Evolutionary conservation across 2,329 filamentous ascomycete species (phyloP).

Genomic region (Chaetothyriales sp.): DNA sequence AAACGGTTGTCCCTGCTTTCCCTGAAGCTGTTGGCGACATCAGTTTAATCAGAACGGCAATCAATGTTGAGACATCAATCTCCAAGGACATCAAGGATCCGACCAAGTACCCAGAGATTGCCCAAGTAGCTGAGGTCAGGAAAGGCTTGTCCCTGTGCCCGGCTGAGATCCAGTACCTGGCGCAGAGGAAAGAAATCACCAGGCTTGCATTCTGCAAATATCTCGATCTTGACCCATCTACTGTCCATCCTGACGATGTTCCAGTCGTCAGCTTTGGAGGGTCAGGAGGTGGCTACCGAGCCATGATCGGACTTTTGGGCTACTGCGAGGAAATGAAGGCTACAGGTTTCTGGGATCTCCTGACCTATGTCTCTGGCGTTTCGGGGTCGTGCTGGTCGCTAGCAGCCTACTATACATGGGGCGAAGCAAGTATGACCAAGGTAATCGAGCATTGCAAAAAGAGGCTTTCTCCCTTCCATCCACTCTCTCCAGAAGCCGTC

Average conservation of each 20-base stretch:
- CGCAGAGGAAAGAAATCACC: conserved; percentile 2
- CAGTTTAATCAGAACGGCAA: conserved; percentile 5
- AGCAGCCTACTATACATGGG: conserved; percentile 11
- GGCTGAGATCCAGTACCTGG: conserved; percentile 4
- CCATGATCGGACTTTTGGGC: conserved; percentile 9
- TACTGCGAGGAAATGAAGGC: conserved; percentile 8
- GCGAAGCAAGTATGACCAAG: conserved; percentile 3
- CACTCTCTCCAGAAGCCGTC: conserved; percentile 7
- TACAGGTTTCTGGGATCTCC: conserved; percentile 7
- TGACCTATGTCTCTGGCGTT: conserved; percentile 7
- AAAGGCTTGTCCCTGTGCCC: conserved; percentile 3
- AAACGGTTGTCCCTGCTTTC: conserved; percentile 8
- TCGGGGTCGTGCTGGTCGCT: conserved; percentile 8
- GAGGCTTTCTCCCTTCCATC: conserved; percentile 7
- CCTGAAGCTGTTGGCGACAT: conserved; percentile 9
- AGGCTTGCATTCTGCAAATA: conserved; percentile 7
- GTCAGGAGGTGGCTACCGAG: conserved; percentile 6
- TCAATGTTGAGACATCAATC: conserved; percentile 6
- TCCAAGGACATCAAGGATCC: conserved; percentile 6
- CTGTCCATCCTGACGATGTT: conserved; percentile 8
- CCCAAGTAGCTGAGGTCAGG: conserved; percentile 3
- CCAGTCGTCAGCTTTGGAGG: conserved; percentile 8
- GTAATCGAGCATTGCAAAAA: conserved; percentile 7
- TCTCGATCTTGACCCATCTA: conserved; percentile 3
- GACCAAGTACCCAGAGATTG: conserved; percentile 5